Conservation (phyloP, 2,329 filamentous ascomycete species). For the Trichoderma polysporum region DNA sequence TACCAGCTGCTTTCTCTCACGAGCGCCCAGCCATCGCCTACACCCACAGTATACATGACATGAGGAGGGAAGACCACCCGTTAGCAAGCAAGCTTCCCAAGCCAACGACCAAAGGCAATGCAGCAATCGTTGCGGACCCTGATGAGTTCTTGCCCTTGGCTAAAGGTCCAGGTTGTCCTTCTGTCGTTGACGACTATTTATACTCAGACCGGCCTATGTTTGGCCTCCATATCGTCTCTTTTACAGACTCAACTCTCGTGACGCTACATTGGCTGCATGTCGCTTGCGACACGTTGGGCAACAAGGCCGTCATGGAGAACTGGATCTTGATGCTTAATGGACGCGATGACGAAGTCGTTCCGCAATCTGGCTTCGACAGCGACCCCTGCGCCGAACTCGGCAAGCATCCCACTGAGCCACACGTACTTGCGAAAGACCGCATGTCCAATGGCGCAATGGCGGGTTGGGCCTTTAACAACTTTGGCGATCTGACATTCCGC, state of each 20-base stretch:
- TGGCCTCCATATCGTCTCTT: not conserved
- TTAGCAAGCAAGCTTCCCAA: not conserved
- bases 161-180: not conserved
- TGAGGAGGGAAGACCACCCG: not conserved
- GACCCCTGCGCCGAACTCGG: not conserved
- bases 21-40: not conserved
- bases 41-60: not conserved
- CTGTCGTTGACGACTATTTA: not conserved
- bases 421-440: not conserved
- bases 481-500: not conserved
- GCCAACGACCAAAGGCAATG: not conserved
- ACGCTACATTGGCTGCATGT: not conserved
- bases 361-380: not conserved
- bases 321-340: not conserved
- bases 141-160: not conserved
- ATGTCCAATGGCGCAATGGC: not conserved
- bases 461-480: not conserved
- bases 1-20: not conserved
- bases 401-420: not conserved
- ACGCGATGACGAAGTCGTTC: not conserved
- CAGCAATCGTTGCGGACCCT: not conserved
- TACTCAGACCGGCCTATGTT: not conserved
- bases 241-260: not conserved
- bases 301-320: not conserved
- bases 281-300: not conserved